phyloP scores from a whole-genome alignment of 345 rosid species.

The Anacardium occidentale region DNA sequence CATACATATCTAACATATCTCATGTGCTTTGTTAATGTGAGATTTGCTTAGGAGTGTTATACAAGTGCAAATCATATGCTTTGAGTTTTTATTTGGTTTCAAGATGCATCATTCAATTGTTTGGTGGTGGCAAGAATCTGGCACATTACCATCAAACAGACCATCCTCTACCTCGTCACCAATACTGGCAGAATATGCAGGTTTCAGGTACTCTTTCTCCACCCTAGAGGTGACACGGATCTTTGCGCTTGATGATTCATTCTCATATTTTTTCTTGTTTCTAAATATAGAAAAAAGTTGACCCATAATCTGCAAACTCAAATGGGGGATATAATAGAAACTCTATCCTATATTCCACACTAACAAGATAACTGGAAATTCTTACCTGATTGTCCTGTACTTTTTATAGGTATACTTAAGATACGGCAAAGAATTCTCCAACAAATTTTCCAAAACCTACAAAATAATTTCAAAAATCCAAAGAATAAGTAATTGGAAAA shows the following conservation, averaged over 20 bases:
- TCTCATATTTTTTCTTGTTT: constrained; percentile 57
- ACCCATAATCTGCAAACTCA: background rate
- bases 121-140: background rate
- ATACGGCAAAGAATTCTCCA: constrained; percentile 76
- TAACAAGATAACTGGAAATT: constrained; percentile 8
- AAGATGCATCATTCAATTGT: background rate
- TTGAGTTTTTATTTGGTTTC: background rate
- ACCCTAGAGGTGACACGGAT: constrained; percentile 66
- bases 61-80: background rate
- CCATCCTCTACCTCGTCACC: constrained; percentile 92
- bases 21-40: too few species aligned
- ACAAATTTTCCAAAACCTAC: constrained; percentile 76
- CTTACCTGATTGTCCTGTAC: constrained; percentile 66
- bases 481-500: constrained; percentile 1
- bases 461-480: constrained; percentile 14
- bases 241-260: constrained; percentile 51
- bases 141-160: constrained; percentile 75
- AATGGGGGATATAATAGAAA: background rate
- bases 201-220: constrained; percentile 90
- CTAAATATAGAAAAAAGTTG: constrained; percentile 34
- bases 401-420: constrained; percentile 78
- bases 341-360: background rate
- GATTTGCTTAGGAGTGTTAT: too few species aligned
- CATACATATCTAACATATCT: too few species aligned
- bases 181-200: constrained; percentile 75